These are phyloP conservation scores for Microdochium nivale DNA, from an alignment of 2,329 filamentous ascomycete species.

Conservation along the genomic window DNA sequence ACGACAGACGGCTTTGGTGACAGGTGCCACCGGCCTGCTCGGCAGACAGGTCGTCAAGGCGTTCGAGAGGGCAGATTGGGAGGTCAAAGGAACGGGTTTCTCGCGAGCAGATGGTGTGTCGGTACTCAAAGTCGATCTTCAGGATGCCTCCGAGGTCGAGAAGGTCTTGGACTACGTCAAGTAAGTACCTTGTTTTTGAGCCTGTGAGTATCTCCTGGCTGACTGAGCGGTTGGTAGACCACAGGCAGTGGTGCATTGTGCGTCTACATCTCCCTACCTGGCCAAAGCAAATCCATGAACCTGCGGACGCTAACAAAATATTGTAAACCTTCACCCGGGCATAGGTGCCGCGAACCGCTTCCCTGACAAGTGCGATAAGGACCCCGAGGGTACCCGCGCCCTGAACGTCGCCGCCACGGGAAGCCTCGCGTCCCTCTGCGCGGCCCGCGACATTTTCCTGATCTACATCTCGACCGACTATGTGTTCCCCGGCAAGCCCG, in stretches of 20 bases:
- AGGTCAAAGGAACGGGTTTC: conserved; percentile 64
- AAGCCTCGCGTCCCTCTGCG: conserved; percentile 57
- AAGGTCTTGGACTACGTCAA: conserved; percentile 42
- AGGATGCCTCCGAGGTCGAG: conserved; percentile 35
- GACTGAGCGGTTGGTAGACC: conserved; percentile 39
- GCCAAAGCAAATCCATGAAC: no score
- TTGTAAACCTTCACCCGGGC: no score
- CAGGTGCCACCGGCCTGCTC: conserved; percentile 76
- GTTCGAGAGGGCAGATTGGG: conserved; percentile 61
- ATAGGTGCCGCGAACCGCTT: conserved; percentile 82
- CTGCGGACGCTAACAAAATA: no score
- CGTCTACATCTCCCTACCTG: conserved; percentile 20
- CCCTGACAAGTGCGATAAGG: conserved; percentile 74
- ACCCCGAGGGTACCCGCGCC: conserved; percentile 65
- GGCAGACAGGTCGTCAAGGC: conserved; percentile 68
- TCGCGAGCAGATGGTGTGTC: conserved; percentile 64
- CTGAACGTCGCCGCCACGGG: conserved; percentile 68
- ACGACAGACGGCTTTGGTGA: conserved; percentile 58
- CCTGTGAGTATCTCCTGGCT: background rate
- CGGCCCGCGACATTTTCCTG: conserved; percentile 50
- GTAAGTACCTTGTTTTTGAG: conserved; percentile 28
- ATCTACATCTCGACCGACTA: conserved; percentile 81
- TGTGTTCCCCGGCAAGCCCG: conserved; percentile 63
- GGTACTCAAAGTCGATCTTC: conserved; percentile 52
- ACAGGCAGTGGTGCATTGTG: conserved; percentile 74